Base-by-base conservation (phyloP, 2,329 filamentous ascomycete species). In the Stagonosporopsis rhizophila region DNA sequence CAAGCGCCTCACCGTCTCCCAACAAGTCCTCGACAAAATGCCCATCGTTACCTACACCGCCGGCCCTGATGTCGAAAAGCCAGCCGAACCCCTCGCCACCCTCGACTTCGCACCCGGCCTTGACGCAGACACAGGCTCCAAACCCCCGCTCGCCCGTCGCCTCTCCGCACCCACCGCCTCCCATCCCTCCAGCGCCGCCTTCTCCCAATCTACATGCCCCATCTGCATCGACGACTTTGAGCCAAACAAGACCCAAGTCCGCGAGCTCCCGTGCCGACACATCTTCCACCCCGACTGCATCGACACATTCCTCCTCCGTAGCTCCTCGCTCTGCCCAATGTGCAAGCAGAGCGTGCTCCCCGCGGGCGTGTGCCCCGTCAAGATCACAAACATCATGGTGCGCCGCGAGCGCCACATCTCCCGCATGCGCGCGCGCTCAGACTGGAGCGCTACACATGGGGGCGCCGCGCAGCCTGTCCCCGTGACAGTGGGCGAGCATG, bases 241-340 rank as follows among this genome's bases (percentile, higher is more conserved):
- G 25, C 83, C 87, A 15, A 84, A 85, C 34, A 78, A 82, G 17
- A 89, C 90, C 0, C 84, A 87, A 19, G 92, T 98, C 52, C 89
- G 92, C 52, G 90, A 97, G 75, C 81, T 98, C 2, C 87, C 91
- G 0, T 99, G 95, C 67, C 87, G 89, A 0, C 95, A 99, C 73
- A 94, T 98, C 53, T 99, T 93, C 75, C 94, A 99, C 64, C 89
- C 91, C 0, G 89, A 90, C 62, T 99, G 95, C 70, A 93, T 98
- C 61, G 93, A 98, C 70, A 85, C 88, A 20, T 96, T 95, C 67
- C 81, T 98, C 12, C 82, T 84, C 39, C 83, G 87, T 51, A 89
- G 89, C 70, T 96, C 90, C 71, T 96, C 91, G 17, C 82, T 97
- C 2, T 99, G 95, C 69, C 94, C 95, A 0, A 81, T 96, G 66